Evolutionary conservation across 2,329 filamentous ascomycete genomes (phyloP), one percentile per base, ranked within the genome.

Genomic region (Tolypocladium cylindrosporum): DNA sequence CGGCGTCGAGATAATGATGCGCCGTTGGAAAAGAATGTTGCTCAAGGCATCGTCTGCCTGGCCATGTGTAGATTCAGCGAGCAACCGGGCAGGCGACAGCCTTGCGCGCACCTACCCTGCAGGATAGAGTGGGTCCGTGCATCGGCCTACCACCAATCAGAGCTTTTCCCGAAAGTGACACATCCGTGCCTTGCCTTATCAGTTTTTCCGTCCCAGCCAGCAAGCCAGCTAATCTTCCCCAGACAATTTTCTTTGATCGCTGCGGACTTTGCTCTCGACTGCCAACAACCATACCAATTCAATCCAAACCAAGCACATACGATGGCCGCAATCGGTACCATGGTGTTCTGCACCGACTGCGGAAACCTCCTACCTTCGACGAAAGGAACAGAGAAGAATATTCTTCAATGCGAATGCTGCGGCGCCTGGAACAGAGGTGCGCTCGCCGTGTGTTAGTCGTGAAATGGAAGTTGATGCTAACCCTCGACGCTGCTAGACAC

Each of bases 261-360:
- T 34, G 27, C 31, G 31, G 16, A 51, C 16, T 36, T 50, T 36
- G 48, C 48, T 36, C 11, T n/a, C 16, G 5, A n/a, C 14, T 16
- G 4, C 36, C 13, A 10, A 36, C 34, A 21, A 36, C 19, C 31
- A 51, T 16, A 21, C 19, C 24, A 4, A 11, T 43, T 21, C 8
- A 21, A 21, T 19, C 31, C 31, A 21, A 6, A 14, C 31, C 31
- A 60, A 58, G 62, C 52, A 55, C 51, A 57, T 48, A 62, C 63
- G 59, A 97, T 97, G 93, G 86, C 92, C 63, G 86, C 90, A 21
- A 91, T 97, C 64, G 93, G 91, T 58, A 93, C 91, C 56, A 80
- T 97, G 45, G 87, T 96, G 41, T 97, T 97, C 74, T 97, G 93
- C 77, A 90, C 82, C 57, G 90, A 92, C 71, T 97, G 93, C 72